A percentile compares a stretch with the other conserved stretches of the same genome.
Conservation (phyloP, 805 yeast genomes). For the Pichia scutulata region DNA sequence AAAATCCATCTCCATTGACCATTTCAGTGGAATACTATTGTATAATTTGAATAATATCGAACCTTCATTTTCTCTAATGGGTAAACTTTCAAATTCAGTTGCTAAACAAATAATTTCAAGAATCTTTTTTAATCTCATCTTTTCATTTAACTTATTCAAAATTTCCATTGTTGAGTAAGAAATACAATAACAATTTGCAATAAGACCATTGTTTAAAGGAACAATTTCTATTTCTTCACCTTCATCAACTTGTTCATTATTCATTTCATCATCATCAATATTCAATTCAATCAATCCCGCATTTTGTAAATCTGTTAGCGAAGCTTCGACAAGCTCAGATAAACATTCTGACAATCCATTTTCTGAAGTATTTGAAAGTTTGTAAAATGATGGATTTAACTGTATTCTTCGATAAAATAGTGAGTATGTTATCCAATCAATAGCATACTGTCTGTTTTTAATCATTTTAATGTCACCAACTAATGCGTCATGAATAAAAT, state of each 20-base stretch:
- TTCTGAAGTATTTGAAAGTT: slow-evolving; percentile 55
- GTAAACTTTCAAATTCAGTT: slow-evolving; percentile 59
- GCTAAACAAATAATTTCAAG: slow-evolving; percentile 62
- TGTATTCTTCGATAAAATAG: slow-evolving; percentile 76
- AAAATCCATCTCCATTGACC: slow-evolving; percentile 24
- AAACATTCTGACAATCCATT: slow-evolving; percentile 71
- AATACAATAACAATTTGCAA: slow-evolving; percentile 66
- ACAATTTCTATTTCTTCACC: slow-evolving; percentile 36
- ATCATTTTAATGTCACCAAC: slow-evolving; percentile 66
- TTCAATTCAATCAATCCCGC: slow-evolving; percentile 57
- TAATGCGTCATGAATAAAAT: slow-evolving; percentile 56
- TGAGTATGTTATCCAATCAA: slow-evolving; percentile 84
- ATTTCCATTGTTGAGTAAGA: slow-evolving; percentile 61
- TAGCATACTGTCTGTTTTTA: slow-evolving; percentile 68
- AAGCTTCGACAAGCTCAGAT: slow-evolving; percentile 73
- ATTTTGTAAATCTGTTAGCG: slow-evolving; percentile 54
- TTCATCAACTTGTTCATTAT: slow-evolving; percentile 19
- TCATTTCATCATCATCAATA: slow-evolving; percentile 27
- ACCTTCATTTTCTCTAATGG: slow-evolving; percentile 57
- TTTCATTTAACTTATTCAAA: slow-evolving; percentile 44
- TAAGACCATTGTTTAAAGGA: slow-evolving; percentile 65
- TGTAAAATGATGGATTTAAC: slow-evolving; percentile 83
- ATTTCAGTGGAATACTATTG: slow-evolving; percentile 56
- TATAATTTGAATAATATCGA: slow-evolving; percentile 41
- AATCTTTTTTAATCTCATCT: slow-evolving; percentile 52